These are phyloP conservation scores for Cubamyces sp. DNA, from an alignment of 768 basidiomycete species.

Conservation along the genomic window DNA sequence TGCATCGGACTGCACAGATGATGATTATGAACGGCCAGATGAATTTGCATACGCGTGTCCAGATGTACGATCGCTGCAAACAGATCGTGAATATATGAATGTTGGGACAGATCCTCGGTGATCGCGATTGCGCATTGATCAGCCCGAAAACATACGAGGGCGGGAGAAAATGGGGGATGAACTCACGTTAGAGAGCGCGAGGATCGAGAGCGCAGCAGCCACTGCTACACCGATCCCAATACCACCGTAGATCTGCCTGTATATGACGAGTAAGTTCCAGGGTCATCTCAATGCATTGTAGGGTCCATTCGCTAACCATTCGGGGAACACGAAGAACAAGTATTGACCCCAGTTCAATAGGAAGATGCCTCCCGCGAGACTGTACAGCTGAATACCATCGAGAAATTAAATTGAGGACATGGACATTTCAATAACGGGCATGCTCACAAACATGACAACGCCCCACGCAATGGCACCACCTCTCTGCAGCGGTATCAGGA, in stretches of 20 bases:
- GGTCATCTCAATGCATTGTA: background rate
- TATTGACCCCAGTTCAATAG: conserved; percentile 64
- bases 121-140: background rate
- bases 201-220: conserved; percentile 54
- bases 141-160: background rate
- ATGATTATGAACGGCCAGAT: conserved; percentile 75
- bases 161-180: conserved; percentile 7
- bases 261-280: background rate
- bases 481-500: conserved; percentile 46
- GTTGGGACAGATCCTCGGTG: background rate
- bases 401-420: conserved; percentile 2
- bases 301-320: conserved; percentile 50
- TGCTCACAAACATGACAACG: conserved; percentile 57
- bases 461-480: conserved; percentile 76
- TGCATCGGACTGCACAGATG: conserved; percentile 63
- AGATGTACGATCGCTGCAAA: conserved; percentile 68
- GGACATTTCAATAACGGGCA: background rate
- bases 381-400: conserved; percentile 55
- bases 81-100: conserved; percentile 1
- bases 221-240: conserved; percentile 58
- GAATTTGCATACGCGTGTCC: conserved; percentile 65
- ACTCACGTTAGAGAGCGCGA: conserved; percentile 69
- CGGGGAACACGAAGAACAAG: conserved; percentile 65
- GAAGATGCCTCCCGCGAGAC: conserved; percentile 66
- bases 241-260: conserved; percentile 72